A percentile compares a stretch with the other conserved stretches of the same genome.
Evolutionary conservation across 805 yeast genomes (phyloP).

Genomic region (Metschnikowia vanudenii): DNA sequence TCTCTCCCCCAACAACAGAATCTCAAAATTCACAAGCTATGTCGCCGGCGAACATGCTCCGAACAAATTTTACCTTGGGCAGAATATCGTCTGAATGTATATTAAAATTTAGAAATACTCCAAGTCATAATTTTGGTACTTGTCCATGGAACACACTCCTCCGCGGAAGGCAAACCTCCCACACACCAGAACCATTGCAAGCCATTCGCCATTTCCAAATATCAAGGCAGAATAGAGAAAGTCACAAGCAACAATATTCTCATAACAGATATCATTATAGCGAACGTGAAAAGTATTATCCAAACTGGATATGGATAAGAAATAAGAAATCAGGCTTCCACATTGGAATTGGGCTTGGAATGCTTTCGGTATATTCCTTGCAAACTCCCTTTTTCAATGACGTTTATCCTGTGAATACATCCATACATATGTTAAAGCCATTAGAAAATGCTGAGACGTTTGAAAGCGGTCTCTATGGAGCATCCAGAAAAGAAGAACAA

Average conservation of each 20-base stretch:
- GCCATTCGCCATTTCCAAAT: background rate
- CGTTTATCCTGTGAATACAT: slow-evolving; percentile 11
- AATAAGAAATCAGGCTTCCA: background rate
- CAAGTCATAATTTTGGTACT: background rate
- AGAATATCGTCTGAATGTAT: background rate
- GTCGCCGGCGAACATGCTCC: slow-evolving; percentile 1
- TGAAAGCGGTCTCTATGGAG: slow-evolving; percentile 61
- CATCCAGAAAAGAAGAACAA: slow-evolving; percentile 57
- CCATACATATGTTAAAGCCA: slow-evolving; percentile 43
- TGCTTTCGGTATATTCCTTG: slow-evolving; percentile 5
- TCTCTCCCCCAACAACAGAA: background rate
- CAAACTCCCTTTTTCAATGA: slow-evolving; percentile 10
- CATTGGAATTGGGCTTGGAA: slow-evolving; percentile 11
- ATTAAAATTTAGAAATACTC: background rate
- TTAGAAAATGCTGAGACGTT: slow-evolving; percentile 58
- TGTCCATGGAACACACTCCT: background rate
- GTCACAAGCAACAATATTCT: background rate
- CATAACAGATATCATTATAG: background rate
- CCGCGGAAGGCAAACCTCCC: background rate
- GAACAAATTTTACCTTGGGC: background rate
- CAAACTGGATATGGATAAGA: slow-evolving; percentile 5
- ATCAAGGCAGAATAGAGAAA: background rate
- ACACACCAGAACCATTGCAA: background rate
- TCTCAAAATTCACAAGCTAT: background rate
- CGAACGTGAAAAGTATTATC: background rate